phyloP scores from a whole-genome alignment of 2,329 filamentous ascomycete genomes.

The Cercospora sp. region DNA sequence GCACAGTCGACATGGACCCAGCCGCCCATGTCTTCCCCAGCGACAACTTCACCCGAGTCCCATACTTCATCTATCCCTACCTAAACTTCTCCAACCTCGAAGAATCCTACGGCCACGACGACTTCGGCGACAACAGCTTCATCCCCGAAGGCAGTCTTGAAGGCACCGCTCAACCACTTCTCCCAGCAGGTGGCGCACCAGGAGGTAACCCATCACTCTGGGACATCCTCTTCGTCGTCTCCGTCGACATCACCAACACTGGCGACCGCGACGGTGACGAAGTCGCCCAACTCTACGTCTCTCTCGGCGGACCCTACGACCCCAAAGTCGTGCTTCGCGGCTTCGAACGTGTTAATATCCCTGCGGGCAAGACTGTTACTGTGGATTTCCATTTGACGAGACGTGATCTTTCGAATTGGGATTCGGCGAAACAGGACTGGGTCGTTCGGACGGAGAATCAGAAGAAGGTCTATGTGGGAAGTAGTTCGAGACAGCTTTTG shows the following conservation, averaged over 20 bases:
- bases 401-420: conserved; percentile 29
- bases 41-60: conserved; percentile 53
- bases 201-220: conserved; percentile 59
- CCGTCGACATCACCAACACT: conserved; percentile 62
- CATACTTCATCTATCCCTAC: conserved; percentile 69
- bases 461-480: conserved; percentile 37
- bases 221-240: conserved; percentile 59
- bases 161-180: conserved; percentile 46
- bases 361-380: conserved; percentile 25
- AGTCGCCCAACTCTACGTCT: conserved; percentile 57
- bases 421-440: conserved; percentile 49
- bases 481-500: conserved; percentile 31
- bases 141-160: conserved; percentile 55
- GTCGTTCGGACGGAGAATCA: conserved; percentile 19
- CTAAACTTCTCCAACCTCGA: conserved; percentile 62
- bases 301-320: conserved; percentile 41
- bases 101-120: conserved; percentile 57
- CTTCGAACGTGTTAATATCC: conserved; percentile 43
- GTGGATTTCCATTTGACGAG: conserved; percentile 25
- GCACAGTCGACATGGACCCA: conserved; percentile 62
- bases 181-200: conserved; percentile 67
- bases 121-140: conserved; percentile 65
- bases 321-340: conserved; percentile 51
- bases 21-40: conserved; percentile 68
- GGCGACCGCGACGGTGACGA: conserved; percentile 56